Evolutionary conservation across 768 basidiomycete species (phyloP), one percentile per base, ranked within the genome.

Genomic region (Pleurotus cornucopiae): DNA sequence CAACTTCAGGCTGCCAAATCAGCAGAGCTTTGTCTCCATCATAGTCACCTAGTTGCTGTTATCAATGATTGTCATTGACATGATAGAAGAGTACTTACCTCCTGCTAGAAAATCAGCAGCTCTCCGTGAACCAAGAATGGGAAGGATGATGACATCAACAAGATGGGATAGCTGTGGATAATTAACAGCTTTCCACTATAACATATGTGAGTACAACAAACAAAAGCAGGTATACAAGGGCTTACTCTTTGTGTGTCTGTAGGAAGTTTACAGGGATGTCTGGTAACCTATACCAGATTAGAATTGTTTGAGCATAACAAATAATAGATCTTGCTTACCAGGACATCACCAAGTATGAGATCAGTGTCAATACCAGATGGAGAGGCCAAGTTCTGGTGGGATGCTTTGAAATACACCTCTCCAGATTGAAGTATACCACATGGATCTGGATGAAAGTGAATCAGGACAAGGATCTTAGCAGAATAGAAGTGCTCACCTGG

Each of bases 191-290:
- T 69, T 77, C 48, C 82, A 78, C 86, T 87, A 40, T 34, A 53
- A 43, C 20, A 16, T 26, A 43, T 30, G 57, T 20, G 25, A 45
- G 3, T 37, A 9, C 23, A 9, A 45, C 2, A 12, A 4, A 56
- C 4, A 25, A 20, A 20, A 12, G 12, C 21, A 12, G 45, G 21
- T 41, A 16, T 23, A 39, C 52, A 11, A 16, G 38, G 21, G 34
- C 68, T 20, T 59, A 84, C 85, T 72, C 84, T 87, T 60, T 82
- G 83, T 0, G 81, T 74, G 65, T 89, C 87, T 0, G 79, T 83
- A 1, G 86, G 85, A 0, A 88, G 67, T 59, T 86, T 87, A 67
- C 86, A 88, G n/a, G 87, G 87, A 64, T 84, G 76, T 20, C 86
- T 71, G 2, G 82, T 83, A 9, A 88, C 68, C 82, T 84, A 56